phyloP scores from a whole-genome alignment of 2,329 filamentous ascomycete species.

The Triangularia setosa region DNA sequence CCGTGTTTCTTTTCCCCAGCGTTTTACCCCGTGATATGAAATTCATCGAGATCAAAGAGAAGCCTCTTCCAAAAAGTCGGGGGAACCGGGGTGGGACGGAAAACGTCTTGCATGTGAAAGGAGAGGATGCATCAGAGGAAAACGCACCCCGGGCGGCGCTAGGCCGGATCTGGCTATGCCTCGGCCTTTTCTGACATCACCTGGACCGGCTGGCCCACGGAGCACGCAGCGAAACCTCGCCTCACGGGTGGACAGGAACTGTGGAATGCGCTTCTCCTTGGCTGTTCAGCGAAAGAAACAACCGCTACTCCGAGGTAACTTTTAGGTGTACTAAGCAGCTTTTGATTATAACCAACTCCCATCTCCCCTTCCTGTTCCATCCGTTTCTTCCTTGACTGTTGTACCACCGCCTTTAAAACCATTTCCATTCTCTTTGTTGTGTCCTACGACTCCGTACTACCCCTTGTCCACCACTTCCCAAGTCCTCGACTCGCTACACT shows the following conservation, averaged over 20 bases:
- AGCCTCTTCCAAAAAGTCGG: background rate
- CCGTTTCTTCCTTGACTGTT: background rate
- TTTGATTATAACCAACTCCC: slow-evolving; percentile 1
- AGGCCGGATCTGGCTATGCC: slow-evolving; percentile 26
- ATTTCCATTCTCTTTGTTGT: background rate
- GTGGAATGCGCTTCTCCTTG: background rate
- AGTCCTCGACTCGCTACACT: background rate
- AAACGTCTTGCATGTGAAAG: slow-evolving; percentile 18
- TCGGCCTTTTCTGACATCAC: slow-evolving; percentile 30
- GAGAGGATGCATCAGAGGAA: background rate
- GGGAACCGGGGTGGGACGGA: background rate
- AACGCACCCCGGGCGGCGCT: slow-evolving; percentile 22
- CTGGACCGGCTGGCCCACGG: slow-evolving; percentile 14
- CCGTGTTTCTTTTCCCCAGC: background rate
- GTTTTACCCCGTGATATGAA: background rate
- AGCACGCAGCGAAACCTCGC: background rate
- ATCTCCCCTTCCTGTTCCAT: background rate
- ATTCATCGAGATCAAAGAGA: background rate
- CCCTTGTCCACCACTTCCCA: background rate
- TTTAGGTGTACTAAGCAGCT: background rate
- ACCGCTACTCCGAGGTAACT: slow-evolving; percentile 4
- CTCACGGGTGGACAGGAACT: background rate
- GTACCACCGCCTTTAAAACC: background rate
- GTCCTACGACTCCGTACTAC: background rate
- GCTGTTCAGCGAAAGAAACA: slow-evolving; percentile 1